Percentiles rank a stretch among this genome's conserved stretches.
Conservation (phyloP, 164 flowering plant genomes). For the Piper longum region DNA sequence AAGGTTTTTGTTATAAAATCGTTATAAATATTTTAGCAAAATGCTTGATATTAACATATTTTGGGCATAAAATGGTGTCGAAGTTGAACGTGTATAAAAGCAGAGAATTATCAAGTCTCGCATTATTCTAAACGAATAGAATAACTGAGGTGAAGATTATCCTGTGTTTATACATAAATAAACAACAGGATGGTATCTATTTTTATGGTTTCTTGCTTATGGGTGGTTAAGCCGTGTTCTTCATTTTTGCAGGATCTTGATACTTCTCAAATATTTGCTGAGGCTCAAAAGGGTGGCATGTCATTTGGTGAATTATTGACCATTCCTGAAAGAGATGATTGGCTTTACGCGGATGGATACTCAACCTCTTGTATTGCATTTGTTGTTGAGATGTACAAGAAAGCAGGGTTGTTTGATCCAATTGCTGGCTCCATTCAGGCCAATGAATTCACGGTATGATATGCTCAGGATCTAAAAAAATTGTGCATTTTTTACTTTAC, state of each 20-base stretch:
- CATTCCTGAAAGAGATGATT: constrained; percentile 81
- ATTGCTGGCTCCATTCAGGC: constrained; percentile 64
- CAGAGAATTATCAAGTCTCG: no score
- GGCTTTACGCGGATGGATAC: constrained; percentile 82
- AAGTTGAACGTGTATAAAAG: no score
- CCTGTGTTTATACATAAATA: no score
- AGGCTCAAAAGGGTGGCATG: constrained; percentile 66
- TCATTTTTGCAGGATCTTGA: constrained; percentile 41
- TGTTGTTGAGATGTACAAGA: constrained; percentile 82
- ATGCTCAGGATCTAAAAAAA: background rate
- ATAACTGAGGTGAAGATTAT: no score
- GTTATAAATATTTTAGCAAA: background rate
- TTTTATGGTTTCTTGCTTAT: background rate
- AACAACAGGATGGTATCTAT: no score
- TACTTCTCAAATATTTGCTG: constrained; percentile 72
- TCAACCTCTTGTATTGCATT: constrained; percentile 90
- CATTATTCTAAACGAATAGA: no score
- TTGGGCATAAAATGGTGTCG: background rate
- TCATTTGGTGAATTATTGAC: constrained; percentile 68
- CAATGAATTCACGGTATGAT: constrained; percentile 86
- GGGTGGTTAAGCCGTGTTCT: background rate
- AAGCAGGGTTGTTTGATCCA: constrained; percentile 74
- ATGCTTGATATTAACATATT: background rate
- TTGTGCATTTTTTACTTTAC: background rate
- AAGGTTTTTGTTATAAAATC: constrained; percentile 24